A percentile compares a stretch with the other conserved stretches of the same genome.
Evolutionary conservation across 2,329 filamentous ascomycete genomes (phyloP).

Genomic region (Trichoderma koningii): DNA sequence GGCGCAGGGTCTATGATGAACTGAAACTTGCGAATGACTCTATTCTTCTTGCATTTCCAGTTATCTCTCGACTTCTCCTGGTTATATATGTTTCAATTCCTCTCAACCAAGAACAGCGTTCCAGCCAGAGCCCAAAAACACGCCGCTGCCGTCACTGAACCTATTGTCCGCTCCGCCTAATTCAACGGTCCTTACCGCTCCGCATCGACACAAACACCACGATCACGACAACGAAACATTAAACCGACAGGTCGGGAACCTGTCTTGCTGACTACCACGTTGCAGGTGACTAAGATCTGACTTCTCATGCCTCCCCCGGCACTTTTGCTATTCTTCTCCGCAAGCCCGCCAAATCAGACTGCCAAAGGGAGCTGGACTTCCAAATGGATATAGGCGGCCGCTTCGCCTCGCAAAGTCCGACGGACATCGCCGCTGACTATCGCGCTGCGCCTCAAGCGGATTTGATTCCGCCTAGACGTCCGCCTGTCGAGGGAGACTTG

Average conservation of each 20-base stretch:
- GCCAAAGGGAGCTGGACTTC: no score
- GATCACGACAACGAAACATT: background rate
- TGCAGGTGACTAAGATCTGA: background rate
- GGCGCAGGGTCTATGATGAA: background rate
- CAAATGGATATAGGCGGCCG: constrained; percentile 15
- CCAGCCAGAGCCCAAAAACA: background rate
- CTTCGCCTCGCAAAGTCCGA: background rate
- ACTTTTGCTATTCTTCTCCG: background rate
- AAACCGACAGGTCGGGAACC: background rate
- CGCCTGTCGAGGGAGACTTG: background rate
- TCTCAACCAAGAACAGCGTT: no score
- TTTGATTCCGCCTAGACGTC: background rate
- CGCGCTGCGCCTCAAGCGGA: background rate
- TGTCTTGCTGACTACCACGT: background rate
- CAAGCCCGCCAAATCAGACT: background rate
- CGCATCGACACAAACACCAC: background rate
- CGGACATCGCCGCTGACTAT: background rate
- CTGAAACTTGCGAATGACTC: background rate
- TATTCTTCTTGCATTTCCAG: background rate
- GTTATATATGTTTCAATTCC: background rate
- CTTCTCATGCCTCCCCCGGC: background rate
- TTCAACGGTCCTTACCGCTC: background rate
- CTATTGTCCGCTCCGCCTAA: constrained; percentile 11
- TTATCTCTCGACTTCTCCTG: background rate
- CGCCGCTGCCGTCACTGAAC: background rate